Base-by-base conservation (phyloP, 495 filamentous ascomycete species). In the Penicillium roqueforti region DNA sequence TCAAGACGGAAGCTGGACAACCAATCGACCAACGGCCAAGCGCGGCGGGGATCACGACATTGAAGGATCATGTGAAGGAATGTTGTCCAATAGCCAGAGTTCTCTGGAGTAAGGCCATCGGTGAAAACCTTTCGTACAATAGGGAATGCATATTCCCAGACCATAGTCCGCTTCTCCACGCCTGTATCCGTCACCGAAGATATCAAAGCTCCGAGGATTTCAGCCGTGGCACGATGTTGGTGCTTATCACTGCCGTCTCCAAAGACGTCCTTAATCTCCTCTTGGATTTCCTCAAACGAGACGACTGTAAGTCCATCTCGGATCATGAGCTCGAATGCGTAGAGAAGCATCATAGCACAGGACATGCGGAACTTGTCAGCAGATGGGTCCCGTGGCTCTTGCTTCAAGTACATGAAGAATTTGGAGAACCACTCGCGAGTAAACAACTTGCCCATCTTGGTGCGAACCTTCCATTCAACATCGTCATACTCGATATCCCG, bases 211-310 rank as follows among this genome's bases (percentile, higher is more conserved):
- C 89, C 89, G 14, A 99, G 77, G 53, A 99, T 97, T 68, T 99
- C 93, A 4, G 95, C 82, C 18, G 92, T 96, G 7, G 95, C 95
- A 39, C 93, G 87, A 65, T 99, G 93, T 67, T 97, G 92, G 70
- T 99, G 95, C 68, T 97, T 99, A 61, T 99, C 93, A 56, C 84
- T 91, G 23, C 95, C 92, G 72, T 97, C 93, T 20, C 87, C 92
- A 59, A 87, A 96, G 3, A 92, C 83, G 1, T 76, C 77, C 51
- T 80, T 75, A 19, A 87, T 80, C 51, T 93, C 76, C 55, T 91
- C 84, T 58, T 95, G 83, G 61, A 97, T 85, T 45, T 99, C 92
- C n/a, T 88, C 80, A 59, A 95, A 89, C 0, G 82, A 91, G 23
- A 88, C 87, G 22, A 75, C 71, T 0, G 92, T 89, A 40, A 87